A percentile compares a stretch with the other conserved stretches of the same genome.
Evolutionary conservation across 2,329 filamentous ascomycete genomes (phyloP).

Genomic region (Colletotrichum caudatum): DNA sequence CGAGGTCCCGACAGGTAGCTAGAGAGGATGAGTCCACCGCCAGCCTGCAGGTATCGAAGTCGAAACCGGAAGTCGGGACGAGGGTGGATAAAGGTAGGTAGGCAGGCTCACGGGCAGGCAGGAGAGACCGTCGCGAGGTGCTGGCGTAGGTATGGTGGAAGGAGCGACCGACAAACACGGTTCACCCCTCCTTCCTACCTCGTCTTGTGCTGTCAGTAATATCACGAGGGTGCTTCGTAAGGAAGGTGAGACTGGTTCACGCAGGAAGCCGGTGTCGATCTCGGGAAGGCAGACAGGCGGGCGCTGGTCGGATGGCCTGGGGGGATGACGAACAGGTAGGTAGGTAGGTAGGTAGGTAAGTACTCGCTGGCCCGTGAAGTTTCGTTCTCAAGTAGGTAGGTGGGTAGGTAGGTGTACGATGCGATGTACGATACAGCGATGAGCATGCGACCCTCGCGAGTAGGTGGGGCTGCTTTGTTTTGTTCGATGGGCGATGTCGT

Average conservation of each 20-base stretch:
- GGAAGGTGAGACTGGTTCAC: not conserved
- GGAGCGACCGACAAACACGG: conserved; percentile 1
- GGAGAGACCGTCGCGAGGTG: conserved; percentile 10
- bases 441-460: not conserved
- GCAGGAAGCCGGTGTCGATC: not conserved
- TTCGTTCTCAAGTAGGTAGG: not conserved
- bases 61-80: not conserved
- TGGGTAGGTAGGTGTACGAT: not conserved
- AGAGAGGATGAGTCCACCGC: not conserved
- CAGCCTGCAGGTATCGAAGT: not conserved
- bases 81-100: not conserved
- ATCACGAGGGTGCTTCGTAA: not conserved
- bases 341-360: too few relatives aligned
- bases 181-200: not conserved
- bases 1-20: conserved; percentile 22
- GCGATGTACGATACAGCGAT: not conserved
- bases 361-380: not conserved
- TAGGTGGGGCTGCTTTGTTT: not conserved
- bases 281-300: not conserved
- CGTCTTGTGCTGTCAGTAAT: not conserved
- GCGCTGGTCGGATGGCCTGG: conserved; percentile 10
- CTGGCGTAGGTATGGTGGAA: not conserved
- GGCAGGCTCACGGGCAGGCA: not conserved
- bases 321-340: too few relatives aligned
- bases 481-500: not conserved